phyloP scores from a whole-genome alignment of 257 asterid species.

The Solanum appendiculatum region DNA sequence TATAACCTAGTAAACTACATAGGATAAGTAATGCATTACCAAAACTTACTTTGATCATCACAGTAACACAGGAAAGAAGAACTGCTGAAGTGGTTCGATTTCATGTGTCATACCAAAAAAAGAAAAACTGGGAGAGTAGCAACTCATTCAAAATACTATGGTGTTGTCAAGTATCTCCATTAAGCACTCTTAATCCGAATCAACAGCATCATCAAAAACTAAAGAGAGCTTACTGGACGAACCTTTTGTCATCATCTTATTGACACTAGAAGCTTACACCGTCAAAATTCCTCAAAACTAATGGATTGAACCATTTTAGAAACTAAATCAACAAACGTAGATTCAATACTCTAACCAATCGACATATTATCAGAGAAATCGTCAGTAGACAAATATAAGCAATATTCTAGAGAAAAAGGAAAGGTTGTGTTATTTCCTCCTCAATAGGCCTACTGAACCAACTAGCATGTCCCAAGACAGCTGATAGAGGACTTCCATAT shows the following conservation, averaged over 20 bases:
- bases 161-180: not conserved
- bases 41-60: not conserved
- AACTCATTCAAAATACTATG: not conserved
- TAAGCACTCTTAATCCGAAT: not conserved
- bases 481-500: not conserved
- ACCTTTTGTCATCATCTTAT: not conserved
- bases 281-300: not conserved
- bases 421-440: not conserved
- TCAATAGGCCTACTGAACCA: not conserved
- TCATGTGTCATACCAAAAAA: not conserved
- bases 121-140: not conserved
- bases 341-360: not conserved
- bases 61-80: not conserved
- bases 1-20: not conserved
- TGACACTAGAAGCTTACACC: not conserved
- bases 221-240: not conserved
- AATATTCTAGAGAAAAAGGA: not conserved
- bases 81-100: not conserved
- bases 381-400: not conserved
- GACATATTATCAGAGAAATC: not conserved
- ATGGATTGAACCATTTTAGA: not conserved
- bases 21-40: not conserved
- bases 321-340: not conserved
- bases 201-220: not conserved
- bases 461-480: not conserved